phyloP scores from a whole-genome alignment of 441 rosid genomes.

The Viola pubescens region DNA sequence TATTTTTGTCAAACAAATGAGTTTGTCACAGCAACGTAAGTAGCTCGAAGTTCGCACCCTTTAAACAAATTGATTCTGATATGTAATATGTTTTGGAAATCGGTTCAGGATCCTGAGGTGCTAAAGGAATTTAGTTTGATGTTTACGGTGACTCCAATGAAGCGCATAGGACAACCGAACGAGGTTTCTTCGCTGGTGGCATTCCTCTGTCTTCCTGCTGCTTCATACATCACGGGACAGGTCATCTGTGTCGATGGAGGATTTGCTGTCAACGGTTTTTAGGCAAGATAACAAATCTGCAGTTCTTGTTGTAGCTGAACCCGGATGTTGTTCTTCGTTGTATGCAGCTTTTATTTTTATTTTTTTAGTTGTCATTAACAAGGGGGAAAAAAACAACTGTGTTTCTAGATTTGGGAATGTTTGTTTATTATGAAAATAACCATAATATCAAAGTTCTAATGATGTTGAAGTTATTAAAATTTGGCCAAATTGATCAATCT shows the following conservation, averaged over 20 bases:
- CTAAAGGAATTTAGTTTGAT: slow-evolving; percentile 27
- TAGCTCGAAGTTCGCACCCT: too few relatives aligned
- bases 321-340: too few relatives aligned
- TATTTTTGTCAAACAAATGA: too few relatives aligned
- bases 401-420: too few relatives aligned
- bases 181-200: slow-evolving; percentile 66
- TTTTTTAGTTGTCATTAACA: too few relatives aligned
- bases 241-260: slow-evolving; percentile 70
- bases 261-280: slow-evolving; percentile 44
- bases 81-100: not conserved
- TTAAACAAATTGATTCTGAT: too few relatives aligned
- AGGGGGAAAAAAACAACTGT: too few relatives aligned
- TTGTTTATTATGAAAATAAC: too few relatives aligned
- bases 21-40: not conserved
- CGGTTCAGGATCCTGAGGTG: not conserved
- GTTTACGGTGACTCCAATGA: slow-evolving; percentile 45
- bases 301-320: slow-evolving; percentile 1
- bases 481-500: too few relatives aligned
- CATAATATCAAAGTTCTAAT: too few relatives aligned
- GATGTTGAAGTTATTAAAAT: too few relatives aligned
- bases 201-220: slow-evolving; percentile 69
- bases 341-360: too few relatives aligned
- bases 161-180: slow-evolving; percentile 54
- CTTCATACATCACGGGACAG: slow-evolving; percentile 77
- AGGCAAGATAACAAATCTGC: slow-evolving; percentile 5